Percentiles rank a stretch among this genome's conserved stretches.
Evolutionary conservation across 352 stramenopile species (phyloP).

Genomic region (Pythium dissimile): DNA sequence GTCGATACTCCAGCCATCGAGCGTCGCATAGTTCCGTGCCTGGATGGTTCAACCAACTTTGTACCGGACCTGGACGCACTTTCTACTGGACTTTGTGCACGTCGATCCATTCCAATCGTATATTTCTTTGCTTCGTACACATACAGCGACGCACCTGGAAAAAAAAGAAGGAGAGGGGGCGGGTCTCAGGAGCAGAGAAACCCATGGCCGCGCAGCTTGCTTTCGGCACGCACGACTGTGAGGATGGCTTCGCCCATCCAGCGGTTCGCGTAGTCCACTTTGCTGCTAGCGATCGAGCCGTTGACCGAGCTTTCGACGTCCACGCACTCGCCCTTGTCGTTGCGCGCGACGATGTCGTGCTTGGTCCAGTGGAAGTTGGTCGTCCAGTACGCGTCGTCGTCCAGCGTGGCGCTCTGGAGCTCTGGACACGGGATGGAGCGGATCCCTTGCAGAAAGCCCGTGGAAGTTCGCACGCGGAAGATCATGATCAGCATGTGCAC

Average conservation of each 20-base stretch:
- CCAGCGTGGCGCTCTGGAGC: slow-evolving; percentile 3
- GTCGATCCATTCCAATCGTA: too few relatives aligned
- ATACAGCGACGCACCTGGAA: too few relatives aligned
- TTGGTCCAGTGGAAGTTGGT: slow-evolving; percentile 14
- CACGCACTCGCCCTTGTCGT: not conserved
- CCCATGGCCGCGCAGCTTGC: not conserved
- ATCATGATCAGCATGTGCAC: slow-evolving; percentile 16
- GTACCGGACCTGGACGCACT: too few relatives aligned
- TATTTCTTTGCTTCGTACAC: too few relatives aligned
- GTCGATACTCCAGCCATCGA: too few relatives aligned
- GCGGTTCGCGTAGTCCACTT: slow-evolving; percentile 8
- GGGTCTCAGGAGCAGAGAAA: not conserved
- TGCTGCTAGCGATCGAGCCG: slow-evolving; percentile 5
- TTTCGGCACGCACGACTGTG: slow-evolving; percentile 16
- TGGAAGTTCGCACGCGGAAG: slow-evolving; percentile 7
- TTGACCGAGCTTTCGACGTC: slow-evolving; percentile 4
- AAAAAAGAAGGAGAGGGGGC: too few relatives aligned
- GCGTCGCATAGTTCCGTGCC: too few relatives aligned
- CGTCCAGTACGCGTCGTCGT: slow-evolving; percentile 6
- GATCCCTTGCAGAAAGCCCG: not conserved
- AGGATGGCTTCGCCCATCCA: slow-evolving; percentile 17
- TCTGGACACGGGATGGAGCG: not conserved
- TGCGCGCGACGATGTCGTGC: not conserved
- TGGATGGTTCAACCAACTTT: too few relatives aligned
- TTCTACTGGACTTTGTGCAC: too few relatives aligned